phyloP scores from a whole-genome alignment of 2,329 filamentous ascomycete genomes.

The Hymenoscyphus infarciens region DNA sequence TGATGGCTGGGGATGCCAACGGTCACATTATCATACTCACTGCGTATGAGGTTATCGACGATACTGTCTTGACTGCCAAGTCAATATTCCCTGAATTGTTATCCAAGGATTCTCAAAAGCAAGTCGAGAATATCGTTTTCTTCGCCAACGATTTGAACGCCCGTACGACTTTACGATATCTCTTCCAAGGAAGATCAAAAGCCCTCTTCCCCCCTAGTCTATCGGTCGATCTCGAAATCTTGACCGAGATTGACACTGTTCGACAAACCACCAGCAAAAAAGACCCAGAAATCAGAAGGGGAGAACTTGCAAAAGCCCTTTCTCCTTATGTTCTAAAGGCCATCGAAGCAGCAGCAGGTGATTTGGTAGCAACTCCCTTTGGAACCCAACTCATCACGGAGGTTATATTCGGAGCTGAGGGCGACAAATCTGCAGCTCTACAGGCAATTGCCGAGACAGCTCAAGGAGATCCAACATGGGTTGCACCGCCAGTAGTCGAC shows the following conservation, averaged over 20 bases:
- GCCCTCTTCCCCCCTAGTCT: constrained; percentile 60
- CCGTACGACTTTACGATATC: constrained; percentile 70
- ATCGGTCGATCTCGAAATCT: constrained; percentile 62
- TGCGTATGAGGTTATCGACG: constrained; percentile 88
- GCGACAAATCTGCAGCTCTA: constrained; percentile 73
- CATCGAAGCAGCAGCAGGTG: constrained; percentile 63
- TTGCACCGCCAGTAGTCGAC: constrained; percentile 36
- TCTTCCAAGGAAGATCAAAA: constrained; percentile 66
- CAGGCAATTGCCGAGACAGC: constrained; percentile 64
- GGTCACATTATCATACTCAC: constrained; percentile 80
- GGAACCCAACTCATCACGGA: constrained; percentile 85
- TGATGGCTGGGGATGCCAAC: constrained; percentile 76
- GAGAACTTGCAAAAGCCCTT: constrained; percentile 71
- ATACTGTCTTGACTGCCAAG: constrained; percentile 85
- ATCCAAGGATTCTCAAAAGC: constrained; percentile 62
- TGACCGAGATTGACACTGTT: constrained; percentile 75
- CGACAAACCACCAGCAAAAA: constrained; percentile 89
- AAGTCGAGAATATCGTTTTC: constrained; percentile 61
- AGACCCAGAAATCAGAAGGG: constrained; percentile 69
- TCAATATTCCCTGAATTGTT: constrained; percentile 83
- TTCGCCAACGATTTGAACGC: constrained; percentile 64
- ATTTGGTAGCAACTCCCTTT: constrained; percentile 71
- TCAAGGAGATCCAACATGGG: constrained; percentile 48
- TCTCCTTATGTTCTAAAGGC: constrained; percentile 73
- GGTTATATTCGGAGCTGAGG: constrained; percentile 70